Evolutionary conservation across 116 monocot genomes (phyloP), one percentile per base, ranked within the genome.

Genomic region (Posidonia oceanica): DNA sequence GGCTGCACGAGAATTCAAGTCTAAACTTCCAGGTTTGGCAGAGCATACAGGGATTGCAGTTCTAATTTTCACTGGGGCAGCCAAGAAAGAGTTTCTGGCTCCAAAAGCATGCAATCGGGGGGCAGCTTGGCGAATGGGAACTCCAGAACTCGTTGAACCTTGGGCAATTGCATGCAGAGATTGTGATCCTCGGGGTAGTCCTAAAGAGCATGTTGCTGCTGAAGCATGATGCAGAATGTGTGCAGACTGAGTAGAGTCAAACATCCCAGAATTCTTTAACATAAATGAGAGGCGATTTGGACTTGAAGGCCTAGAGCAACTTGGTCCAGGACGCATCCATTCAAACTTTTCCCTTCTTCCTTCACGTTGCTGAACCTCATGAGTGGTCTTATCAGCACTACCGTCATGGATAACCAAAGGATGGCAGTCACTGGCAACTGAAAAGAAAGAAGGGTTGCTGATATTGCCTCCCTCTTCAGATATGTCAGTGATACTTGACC

Each of bases 11-110:
- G 61, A 61, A 36, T 61, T 61, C 61, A 61, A 29, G 23, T 48
- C 48, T 48, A 10, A 48, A 8, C 14, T 21, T 52, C 55, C 48
- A n/a, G 78, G 73, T 51, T 75, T 76, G 17, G 76, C 67, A 14
- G 81, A 81, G 54, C 60, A 76, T 14, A 76, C 79, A 61, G 81
- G 78, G 14, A 76, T 41, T 51, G 76, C 63, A 15, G 61, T 48
- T 48, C 48, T 48, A 48, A 48, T 48, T 48, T 48, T 48, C 48
- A 48, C 7, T 4, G 12, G 48, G 48, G 48, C 0, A 48, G 7
- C 48, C 48, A 48, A 48, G 48, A 48, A 48, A 2, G 48, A 10
- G 12, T 10, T 48, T 48, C 61, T 61, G 6, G 22, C 11, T 61
- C 36, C 18, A n/a, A 61, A 61, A 8, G 21, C 61, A 36, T 61